phyloP scores from a whole-genome alignment of 345 rosid species.

The Citrus cavaleriei region DNA sequence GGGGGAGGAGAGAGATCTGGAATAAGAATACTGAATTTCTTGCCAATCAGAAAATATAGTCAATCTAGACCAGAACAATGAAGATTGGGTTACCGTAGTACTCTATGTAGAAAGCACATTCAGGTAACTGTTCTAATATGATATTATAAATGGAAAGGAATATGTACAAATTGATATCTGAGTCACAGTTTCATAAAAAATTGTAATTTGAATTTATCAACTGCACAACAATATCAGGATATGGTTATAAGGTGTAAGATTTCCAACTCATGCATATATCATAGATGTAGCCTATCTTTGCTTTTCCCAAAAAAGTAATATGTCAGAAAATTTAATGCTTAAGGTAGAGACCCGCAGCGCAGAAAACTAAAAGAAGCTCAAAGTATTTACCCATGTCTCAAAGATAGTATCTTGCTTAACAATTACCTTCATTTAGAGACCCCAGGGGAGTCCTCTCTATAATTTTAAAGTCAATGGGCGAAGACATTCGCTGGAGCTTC shows the following conservation, averaged over 20 bases:
- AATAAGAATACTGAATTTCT: not conserved
- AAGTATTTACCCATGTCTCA: not conserved
- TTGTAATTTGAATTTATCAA: not conserved
- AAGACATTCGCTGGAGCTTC: conserved; percentile 45
- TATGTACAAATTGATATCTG: not conserved
- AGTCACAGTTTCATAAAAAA: not conserved
- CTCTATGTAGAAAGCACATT: not conserved
- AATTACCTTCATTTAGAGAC: conserved; percentile 73
- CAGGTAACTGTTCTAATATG: not conserved
- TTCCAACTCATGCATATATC: not conserved
- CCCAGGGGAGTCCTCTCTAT: conserved; percentile 66
- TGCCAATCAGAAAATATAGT: not conserved
- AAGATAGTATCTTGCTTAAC: not conserved
- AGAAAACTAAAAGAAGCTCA: not conserved
- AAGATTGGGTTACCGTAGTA: not conserved
- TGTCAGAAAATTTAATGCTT: conserved; percentile 5
- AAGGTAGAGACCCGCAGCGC: not conserved
- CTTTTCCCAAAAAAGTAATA: not conserved
- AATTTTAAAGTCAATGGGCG: conserved; percentile 52
- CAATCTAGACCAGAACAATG: not conserved
- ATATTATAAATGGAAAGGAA: not conserved
- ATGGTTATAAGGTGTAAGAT: not conserved
- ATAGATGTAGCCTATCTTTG: not conserved
- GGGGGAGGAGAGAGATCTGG: too few relatives aligned
- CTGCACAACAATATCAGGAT: not conserved